These are phyloP conservation scores for Trypanosoma mega DNA, from an alignment of 208 protist species.

Conservation along the genomic window DNA sequence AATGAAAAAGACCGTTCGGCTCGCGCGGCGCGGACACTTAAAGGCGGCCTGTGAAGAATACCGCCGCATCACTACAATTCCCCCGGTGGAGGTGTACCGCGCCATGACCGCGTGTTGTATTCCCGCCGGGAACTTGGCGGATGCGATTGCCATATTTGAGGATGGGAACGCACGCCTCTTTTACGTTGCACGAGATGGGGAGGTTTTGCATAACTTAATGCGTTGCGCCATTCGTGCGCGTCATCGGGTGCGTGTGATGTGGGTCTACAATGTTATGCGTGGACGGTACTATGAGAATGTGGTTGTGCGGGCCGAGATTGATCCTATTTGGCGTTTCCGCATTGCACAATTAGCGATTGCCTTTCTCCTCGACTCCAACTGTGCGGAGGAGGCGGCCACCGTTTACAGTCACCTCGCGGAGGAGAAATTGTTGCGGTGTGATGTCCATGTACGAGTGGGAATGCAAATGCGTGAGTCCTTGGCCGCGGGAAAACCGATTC, in stretches of 20 bases:
- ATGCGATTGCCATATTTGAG: conserved; percentile 89
- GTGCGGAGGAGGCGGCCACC: conserved; percentile 61
- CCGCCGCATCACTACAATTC: conserved; percentile 75
- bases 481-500: conserved; percentile 62
- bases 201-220: conserved; percentile 83
- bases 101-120: conserved; percentile 85
- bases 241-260: conserved; percentile 86
- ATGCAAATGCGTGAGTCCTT: conserved; percentile 74
- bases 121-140: conserved; percentile 65
- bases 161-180: conserved; percentile 81
- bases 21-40: conserved; percentile 70
- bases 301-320: conserved; percentile 71
- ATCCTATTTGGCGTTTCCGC: conserved; percentile 81
- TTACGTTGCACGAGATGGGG: conserved; percentile 84
- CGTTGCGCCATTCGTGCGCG: conserved; percentile 74
- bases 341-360: conserved; percentile 65
- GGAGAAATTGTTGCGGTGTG: conserved; percentile 55
- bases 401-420: conserved; percentile 80
- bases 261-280: conserved; percentile 87
- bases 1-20: conserved; percentile 77
- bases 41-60: conserved; percentile 90
- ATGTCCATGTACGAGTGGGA: conserved; percentile 79
- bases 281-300: conserved; percentile 87
- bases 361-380: conserved; percentile 72
- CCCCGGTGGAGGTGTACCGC: conserved; percentile 87